Evolutionary conservation across 176 grass and related monocot genomes (phyloP), one percentile per base, ranked within the genome.

Genomic region (Eragrostis nindensis): DNA sequence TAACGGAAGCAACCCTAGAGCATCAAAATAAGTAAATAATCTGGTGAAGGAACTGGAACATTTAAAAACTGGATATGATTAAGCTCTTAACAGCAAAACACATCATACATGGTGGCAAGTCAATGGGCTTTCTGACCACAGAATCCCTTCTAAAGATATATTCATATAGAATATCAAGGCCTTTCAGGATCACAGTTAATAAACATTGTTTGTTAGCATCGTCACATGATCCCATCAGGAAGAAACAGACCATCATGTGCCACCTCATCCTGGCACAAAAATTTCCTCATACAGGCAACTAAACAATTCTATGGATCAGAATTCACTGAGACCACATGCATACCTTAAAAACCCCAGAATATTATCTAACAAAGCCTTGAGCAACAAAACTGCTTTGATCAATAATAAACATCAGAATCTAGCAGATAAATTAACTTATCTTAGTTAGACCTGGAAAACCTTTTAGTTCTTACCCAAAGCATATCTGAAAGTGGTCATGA

Each of bases 381-480:
- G 8, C 26, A 70, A 52, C n/a, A 39, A 56, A 17, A 74, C 30
- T 32, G 32, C 18, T 57, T 11, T 52, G 30, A 17, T 72, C 25
- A 32, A 72, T 7, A 74, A 74, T 24, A 56, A 41, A 2, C 3
- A 53, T 5, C 42, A 65, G 5, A 68, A 41, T 16, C 29, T 62
- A 77, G 16, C 2, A 49, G 40, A 21, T 19, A 24, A 16, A 67
- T 2, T 71, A 56, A 57, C 26, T 66, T 19, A 66, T 25, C n/a
- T n/a, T n/a, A n/a, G n/a, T n/a, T n/a, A n/a, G n/a, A n/a, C n/a
- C n/a, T 74, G 13, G 10, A 15, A 68, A 7, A 39, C 29, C 66
- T 68, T 47, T 65, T 13, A 57, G 4, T 74, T 59, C 21, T 62
- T 62, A 18, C 42, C 30, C 70, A 70, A 81, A 87, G 30, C 42